Evolutionary conservation across 345 rosid genomes (phyloP), one percentile per base, ranked within the genome.

Genomic region (Eutrema yunnanense): DNA sequence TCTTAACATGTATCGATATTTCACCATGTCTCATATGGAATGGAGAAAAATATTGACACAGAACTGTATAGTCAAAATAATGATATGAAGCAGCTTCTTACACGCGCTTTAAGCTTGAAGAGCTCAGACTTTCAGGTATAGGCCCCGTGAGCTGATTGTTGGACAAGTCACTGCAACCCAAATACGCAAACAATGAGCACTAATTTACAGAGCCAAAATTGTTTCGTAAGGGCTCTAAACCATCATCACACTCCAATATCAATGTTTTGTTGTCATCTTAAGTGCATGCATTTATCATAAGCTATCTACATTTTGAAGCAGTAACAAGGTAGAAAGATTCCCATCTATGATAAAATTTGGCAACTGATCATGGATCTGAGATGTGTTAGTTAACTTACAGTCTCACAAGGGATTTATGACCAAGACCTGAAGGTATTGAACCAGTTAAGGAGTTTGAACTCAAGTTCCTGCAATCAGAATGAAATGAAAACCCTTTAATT

Each of bases 381-480:
- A 44, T 38, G 44, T 13, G 43, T 33, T 27, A 27, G 43, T 33
- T 27, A 27, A 85, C 98, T 88, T 90, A 95, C 99, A 95, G 72
- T 60, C 65, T 81, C 46, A 64, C 78, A 60, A 95, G 97, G 75
- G 89, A 80, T 52, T 84, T 81, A 65, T 86, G 92, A 73, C 98
- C 96, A 56, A 92, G 83, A 63, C 94, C 94, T 37, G 78, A 46
- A 41, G 99, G 98, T 74, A 95, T 69, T 67, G 78, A 60, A 73
- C 96, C 90, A 52, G 52, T 89, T 75, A 95, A 82, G 62, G 90
- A 79, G 74, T 95, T 95, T 55, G 88, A 57, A 79, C 97, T 92
- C 74, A 95, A 68, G 77, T 95, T 95, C 85, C 96, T 95, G 92
- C 64, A 49, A 62, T 30, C 32, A 58, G 8, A 65, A 49, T 32